Evolutionary conservation across 768 basidiomycete genomes (phyloP).

Genomic region (Kwoniella mangroviensis): DNA sequence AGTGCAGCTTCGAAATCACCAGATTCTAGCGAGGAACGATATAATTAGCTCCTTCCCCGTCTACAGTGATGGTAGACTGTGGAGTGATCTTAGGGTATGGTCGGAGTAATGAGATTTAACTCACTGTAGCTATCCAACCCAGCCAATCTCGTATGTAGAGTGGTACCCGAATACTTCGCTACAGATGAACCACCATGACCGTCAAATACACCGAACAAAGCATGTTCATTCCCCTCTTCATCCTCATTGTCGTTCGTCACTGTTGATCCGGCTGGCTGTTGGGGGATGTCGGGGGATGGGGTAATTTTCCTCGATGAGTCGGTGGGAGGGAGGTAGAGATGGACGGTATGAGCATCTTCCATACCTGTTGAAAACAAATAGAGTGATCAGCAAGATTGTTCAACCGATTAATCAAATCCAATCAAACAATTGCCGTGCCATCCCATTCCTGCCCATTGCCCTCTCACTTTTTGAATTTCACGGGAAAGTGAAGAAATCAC

Average conservation of each 20-base stretch:
- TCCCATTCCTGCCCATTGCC: no score
- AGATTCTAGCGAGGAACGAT: slow-evolving; percentile 27
- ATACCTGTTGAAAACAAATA: slow-evolving; percentile 67
- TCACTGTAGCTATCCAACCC: slow-evolving; percentile 52
- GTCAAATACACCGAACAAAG: slow-evolving; percentile 97
- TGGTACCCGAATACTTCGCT: slow-evolving; percentile 57
- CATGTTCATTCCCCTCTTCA: slow-evolving; percentile 58
- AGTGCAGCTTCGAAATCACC: slow-evolving; percentile 75
- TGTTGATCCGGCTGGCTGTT: slow-evolving; percentile 53
- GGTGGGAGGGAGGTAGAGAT: slow-evolving; percentile 65
- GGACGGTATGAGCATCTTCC: slow-evolving; percentile 90
- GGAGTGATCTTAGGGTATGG: no score
- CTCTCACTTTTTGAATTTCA: no score
- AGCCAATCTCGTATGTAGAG: slow-evolving; percentile 51
- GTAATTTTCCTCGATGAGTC: slow-evolving; percentile 29
- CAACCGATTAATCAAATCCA: no score
- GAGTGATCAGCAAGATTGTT: neutral
- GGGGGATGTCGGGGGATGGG: slow-evolving; percentile 37
- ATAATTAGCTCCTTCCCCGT: neutral
- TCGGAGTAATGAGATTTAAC: slow-evolving; percentile 11
- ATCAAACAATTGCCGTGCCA: no score
- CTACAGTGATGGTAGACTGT: no score
- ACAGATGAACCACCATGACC: slow-evolving; percentile 83
- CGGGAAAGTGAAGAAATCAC: no score
- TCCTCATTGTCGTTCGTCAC: slow-evolving; percentile 61